Base-by-base conservation (phyloP, 2,329 filamentous ascomycete species). In the Ambrosiella beaveri region DNA sequence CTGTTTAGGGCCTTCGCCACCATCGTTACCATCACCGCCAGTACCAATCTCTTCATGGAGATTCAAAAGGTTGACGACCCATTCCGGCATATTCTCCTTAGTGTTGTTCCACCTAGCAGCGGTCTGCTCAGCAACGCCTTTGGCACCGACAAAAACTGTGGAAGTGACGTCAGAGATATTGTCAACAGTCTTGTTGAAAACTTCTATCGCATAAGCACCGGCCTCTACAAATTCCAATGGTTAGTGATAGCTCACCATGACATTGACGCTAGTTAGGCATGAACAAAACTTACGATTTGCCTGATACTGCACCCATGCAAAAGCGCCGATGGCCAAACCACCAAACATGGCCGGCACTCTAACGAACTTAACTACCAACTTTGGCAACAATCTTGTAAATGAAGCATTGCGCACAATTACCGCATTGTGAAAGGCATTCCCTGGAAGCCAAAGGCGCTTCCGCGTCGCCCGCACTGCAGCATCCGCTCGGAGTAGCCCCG, bases 231-330 rank as follows among this genome's bases (percentile, higher is more conserved):
- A 39, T 39, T 27, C 35, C 5, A 9, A 44, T 41, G 27, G 15
- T 17, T 27, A 7, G 15, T 55, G 44, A 49, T 54, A 50, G 35
- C 52, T 41, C 36, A 37, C 15, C 27, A 37, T 54, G 12, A 54
- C 38, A 12, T 47, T 47, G 35, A n/a, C 41, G 17, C 3, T 8
- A 45, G 1, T 56, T 40, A 45, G 45, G 15, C 49, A 52, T 39
- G 51, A 8, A 54, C 17, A 12, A 45, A 51, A 78, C 86, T 62
- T 78, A 90, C 86, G 86, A 58, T 84, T 82, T 62, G 93, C 91
- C 71, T 98, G 93, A 68, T 98, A 97, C 68, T 98, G 93, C 54
- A 98, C 73, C 78, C 95, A 98, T 35, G 89, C 89, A 60, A 94
- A 73, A 2, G 86, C 87, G 12, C 88, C 90, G 63, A 98, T 80